Base-by-base conservation (phyloP, 208 protist genomes). In the Leishmania gerbilli region DNA sequence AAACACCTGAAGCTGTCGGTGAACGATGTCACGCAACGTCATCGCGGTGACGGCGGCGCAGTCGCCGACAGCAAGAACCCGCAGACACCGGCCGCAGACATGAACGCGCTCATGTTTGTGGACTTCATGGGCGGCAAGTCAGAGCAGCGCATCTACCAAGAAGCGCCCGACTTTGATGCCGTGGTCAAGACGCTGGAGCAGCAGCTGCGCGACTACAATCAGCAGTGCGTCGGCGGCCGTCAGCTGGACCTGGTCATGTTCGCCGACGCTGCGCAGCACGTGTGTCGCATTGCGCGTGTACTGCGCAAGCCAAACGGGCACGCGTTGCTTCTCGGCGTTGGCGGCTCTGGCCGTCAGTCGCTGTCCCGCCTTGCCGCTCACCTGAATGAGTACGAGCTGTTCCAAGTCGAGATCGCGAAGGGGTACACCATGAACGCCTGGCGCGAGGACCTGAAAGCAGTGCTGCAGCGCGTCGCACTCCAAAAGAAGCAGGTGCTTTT, bases 211-310 rank as follows among this genome's bases (percentile, higher is more conserved):
- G 97, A 99, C 64, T 99, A 99, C 91, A 99, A 99, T 81, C 81
- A 65, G 74, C 79, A 95, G 69, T 88, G 87, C 37, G 85, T 91
- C 72, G 82, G 82, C 17, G 92, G 87, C 3, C 93, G 97, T 58
- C 92, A 98, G 83, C 96, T 99, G 81, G 87, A 97, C 68, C 89
- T 99, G 60, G 99, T 99, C 53, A 96, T 99, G 90, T 99, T 99
- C 92, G 81, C 97, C 42, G 98, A 99, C 78, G 98, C 99, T 8
- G 98, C 99, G 55, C 93, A 99, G 76, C 99, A 99, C 89, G 93
- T 99, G 40, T 97, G 95, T 81, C 90, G 98, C 75, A 99, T 99
- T 82, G 91, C 95, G 37, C 93, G 99, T 56, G 97, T 99, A 71
- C 95, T 99, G 79, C 84, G 98, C 42, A 99, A 99, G 80, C 98